Base-by-base conservation (phyloP, 306 rosid species). In the Parietaria judaica region DNA sequence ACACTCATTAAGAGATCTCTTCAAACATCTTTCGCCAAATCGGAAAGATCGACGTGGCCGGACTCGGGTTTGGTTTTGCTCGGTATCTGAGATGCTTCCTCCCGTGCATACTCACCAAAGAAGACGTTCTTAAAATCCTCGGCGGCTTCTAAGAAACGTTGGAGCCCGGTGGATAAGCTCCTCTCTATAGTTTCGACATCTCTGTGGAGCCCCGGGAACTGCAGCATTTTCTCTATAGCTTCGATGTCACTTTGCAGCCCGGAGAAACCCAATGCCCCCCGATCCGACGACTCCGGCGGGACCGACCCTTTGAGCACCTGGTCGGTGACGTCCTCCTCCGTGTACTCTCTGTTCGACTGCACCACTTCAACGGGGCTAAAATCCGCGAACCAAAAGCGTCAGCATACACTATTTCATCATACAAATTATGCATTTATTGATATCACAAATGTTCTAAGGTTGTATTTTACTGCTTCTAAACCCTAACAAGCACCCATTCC, bases 281-380 rank as follows among this genome's bases (percentile, higher is more conserved):
- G 62, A 61, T 69, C 81, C 23, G 85, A 67, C 46, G 89, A 73
- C 50, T 80, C 84, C 54, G 51, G n/a, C 17, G 70, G 14, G 78
- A 41, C 23, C 56, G 95, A 73, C 77, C 96, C 82, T 60, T 58
- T 81, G 48, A 73, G 71, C 64, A 86, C 67, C 85, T 78, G 75
- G 35, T 80, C 74, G 0, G 90, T 88, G 60, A 92, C 81, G 66
- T 88, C 94, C 54, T 92, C 94, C 79, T 84, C 98, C 1, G 90
- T 84, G 67, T 73, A 78, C 76, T 85, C 96, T 64, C 67, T 88
- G 77, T 80, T 80, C 54, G 95, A 92, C 67, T 80, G 79, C 72
- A 92, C 73, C 76, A 92, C 82, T 77, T 92, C 96, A 6, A 48
- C 80, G 2, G 94, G 90, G 86, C 96, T 92, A 72, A 52, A 1